Evolutionary conservation across 441 rosid genomes (phyloP), one percentile per base, ranked within the genome.

Genomic region (Euphorbia schlechtendalii): DNA sequence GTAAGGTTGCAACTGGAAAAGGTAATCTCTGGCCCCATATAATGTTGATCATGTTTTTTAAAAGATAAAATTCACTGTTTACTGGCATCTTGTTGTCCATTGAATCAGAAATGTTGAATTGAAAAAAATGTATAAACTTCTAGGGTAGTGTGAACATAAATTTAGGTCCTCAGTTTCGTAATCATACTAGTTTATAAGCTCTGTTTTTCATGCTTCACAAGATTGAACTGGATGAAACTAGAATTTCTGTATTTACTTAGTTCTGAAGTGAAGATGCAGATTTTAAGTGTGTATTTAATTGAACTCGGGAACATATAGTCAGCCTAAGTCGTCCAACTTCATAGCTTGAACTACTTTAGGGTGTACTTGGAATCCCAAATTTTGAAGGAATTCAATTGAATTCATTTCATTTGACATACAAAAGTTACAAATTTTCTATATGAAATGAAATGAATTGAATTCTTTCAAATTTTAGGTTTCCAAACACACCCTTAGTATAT

Each of bases 1-100:
- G 73, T 52, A 69, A 38, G 56, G 55, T 59, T 54, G 64, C 21
- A 3, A 45, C 46, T 2, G 27, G 5, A 20, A 17, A 57, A 32
- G 40, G 40, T 13, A 28, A 30, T 43, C 3, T 11, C 51, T 1
- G 4, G 32, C 52, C 59, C 7, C 21, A 20, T 15, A 18, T 46
- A 46, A 46, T 15, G 18, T 46, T 14, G 51, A 46, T 46, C 51
- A 46, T 17, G 17, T 46, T 46, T 7, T 14, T 46, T 46, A 46
- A 2, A 17, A 46, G 18, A 46, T 46, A 46, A 17, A 46, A 15
- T 46, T 46, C 20, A 14, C 20, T 13, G 51, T 46, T 46, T 46
- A 46, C 20, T 46, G 51, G 18, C 51, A 46, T 46, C 20, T 15
- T 46, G 17, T 41, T 2, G 46, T 41, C 46, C 46, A 41, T 41